Evolutionary conservation across 345 rosid species (phyloP).

Genomic region (Zanthoxylum bungeanum): DNA sequence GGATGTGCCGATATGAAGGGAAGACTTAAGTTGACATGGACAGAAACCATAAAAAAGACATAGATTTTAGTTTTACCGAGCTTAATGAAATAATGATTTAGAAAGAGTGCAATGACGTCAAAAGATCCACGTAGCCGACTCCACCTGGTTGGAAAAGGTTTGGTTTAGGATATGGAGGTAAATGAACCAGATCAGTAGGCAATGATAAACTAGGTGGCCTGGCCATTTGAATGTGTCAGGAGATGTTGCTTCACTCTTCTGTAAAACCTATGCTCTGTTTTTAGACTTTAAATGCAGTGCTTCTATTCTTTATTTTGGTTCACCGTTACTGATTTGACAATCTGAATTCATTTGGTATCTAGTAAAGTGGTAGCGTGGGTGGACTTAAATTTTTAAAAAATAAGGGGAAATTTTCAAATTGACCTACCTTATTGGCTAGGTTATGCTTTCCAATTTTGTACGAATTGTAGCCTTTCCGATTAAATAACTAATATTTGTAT

Average conservation of each 20-base stretch:
- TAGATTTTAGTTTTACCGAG: too few species aligned
- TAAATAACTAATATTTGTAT: background rate
- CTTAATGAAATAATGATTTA: too few species aligned
- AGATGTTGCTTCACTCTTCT: background rate
- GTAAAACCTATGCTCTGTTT: background rate
- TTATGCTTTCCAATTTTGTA: background rate
- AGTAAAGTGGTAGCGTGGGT: background rate
- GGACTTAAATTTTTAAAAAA: constrained; percentile 4
- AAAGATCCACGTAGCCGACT: too few species aligned
- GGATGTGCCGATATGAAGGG: too few species aligned
- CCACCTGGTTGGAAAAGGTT: too few species aligned
- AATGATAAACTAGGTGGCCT: background rate
- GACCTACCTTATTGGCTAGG: background rate
- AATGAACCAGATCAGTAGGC: background rate
- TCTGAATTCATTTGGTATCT: background rate
- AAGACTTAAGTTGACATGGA: too few species aligned
- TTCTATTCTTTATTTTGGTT: background rate
- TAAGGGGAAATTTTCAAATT: background rate
- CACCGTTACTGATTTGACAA: background rate
- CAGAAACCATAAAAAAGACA: too few species aligned
- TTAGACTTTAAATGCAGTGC: background rate
- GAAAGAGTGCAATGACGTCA: too few species aligned
- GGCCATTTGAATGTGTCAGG: background rate
- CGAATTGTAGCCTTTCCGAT: background rate
- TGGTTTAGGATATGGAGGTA: background rate